These are phyloP conservation scores for Angophora floribunda DNA, from an alignment of 345 rosid species.

Conservation along the genomic window DNA sequence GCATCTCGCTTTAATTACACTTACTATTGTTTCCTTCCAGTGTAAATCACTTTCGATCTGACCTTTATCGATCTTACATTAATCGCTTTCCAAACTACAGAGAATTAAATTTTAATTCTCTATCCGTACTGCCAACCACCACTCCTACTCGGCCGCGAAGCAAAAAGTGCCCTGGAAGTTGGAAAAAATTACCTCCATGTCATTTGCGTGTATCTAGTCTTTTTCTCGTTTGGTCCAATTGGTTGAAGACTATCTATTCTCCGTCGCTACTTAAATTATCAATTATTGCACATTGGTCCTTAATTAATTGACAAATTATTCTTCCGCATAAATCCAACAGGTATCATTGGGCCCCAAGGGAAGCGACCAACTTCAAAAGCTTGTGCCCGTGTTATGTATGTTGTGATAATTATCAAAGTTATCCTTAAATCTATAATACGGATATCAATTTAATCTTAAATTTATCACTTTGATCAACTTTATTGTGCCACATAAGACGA, in stretches of 20 bases:
- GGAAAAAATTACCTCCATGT: too few species aligned
- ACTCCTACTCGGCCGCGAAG: too few species aligned
- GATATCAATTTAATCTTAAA: background rate
- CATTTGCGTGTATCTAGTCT: too few species aligned
- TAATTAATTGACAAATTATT: background rate
- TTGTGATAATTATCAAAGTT: too few species aligned
- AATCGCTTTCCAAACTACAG: too few species aligned
- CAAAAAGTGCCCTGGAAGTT: background rate
- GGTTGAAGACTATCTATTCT: background rate
- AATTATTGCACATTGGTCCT: background rate
- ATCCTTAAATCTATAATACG: too few species aligned
- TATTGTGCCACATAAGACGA: accelerated
- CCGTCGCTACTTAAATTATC: accelerated
- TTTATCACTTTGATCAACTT: accelerated
- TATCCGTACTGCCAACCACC: too few species aligned
- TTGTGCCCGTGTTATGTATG: background rate
- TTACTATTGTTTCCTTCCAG: accelerated
- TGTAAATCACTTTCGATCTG: too few species aligned
- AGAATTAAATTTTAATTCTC: too few species aligned
- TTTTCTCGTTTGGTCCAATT: background rate
- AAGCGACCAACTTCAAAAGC: background rate
- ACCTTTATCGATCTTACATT: accelerated
- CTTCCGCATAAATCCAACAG: background rate
- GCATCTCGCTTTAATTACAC: too few species aligned
- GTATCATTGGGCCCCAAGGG: background rate